Conservation (phyloP, 2,329 filamentous ascomycete genomes). For the Grosmannia serpens region DNA sequence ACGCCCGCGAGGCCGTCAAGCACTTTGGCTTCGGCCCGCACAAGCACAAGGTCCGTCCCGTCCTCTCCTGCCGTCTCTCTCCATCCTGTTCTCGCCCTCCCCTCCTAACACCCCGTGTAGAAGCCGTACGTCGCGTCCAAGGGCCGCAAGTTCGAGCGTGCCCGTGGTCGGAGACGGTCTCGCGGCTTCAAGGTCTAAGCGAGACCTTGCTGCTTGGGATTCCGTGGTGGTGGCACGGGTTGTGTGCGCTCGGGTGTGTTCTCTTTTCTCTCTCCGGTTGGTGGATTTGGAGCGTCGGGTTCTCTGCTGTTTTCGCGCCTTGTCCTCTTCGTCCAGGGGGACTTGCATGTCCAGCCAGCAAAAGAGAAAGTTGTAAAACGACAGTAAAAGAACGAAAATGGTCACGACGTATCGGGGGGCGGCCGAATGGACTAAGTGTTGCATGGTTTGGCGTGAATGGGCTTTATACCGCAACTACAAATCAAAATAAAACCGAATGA, state of each 20-base stretch:
- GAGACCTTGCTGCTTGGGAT: not conserved
- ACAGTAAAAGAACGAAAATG: not conserved
- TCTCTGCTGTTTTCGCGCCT: not conserved
- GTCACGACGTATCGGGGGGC: not conserved
- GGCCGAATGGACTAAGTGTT: not conserved
- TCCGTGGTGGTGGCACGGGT: not conserved
- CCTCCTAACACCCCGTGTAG: conserved; percentile 37
- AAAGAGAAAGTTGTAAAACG: not conserved
- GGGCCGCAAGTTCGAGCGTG: conserved; percentile 99
- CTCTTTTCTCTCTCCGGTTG: conserved; percentile 1
- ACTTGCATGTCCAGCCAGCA: not conserved
- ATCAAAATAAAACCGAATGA: not conserved
- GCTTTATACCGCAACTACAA: conserved; percentile 3
- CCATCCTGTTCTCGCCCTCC: conserved; percentile 1
- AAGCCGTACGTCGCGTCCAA: conserved; percentile 97
- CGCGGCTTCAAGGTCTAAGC: conserved; percentile 98
- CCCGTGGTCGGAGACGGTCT: conserved; percentile 96
- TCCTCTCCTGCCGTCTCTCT: not conserved
- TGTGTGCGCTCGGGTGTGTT: not conserved
- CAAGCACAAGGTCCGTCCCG: conserved; percentile 72
- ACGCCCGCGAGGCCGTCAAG: conserved; percentile 93
- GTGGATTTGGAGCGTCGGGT: not conserved
- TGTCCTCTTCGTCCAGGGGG: not conserved
- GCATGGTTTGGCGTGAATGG: conserved; percentile 8
- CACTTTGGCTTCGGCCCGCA: conserved; percentile 98